Percentiles rank a stretch among this genome's conserved stretches.
phyloP scores from a whole-genome alignment of 2,329 filamentous ascomycete species.

The Pestalotiopsis sp. region DNA sequence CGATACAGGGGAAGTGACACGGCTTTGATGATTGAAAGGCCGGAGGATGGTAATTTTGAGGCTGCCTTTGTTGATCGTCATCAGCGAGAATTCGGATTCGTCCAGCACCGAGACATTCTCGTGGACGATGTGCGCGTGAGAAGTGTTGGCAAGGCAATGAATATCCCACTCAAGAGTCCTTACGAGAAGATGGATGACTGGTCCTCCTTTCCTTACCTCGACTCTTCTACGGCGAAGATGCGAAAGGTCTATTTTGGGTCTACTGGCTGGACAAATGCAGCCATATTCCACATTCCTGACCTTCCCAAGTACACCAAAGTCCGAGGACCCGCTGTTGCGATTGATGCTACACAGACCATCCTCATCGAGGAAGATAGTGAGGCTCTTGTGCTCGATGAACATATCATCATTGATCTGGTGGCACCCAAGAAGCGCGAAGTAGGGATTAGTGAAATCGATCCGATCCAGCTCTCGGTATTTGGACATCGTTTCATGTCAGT shows the following conservation, averaged over 20 bases:
- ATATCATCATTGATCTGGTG: slow-evolving; percentile 37
- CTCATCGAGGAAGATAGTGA: slow-evolving; percentile 55
- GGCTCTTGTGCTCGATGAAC: slow-evolving; percentile 32
- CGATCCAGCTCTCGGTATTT: slow-evolving; percentile 76
- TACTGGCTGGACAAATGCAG: slow-evolving; percentile 25
- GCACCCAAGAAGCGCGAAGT: slow-evolving; percentile 42
- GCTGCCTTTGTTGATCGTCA: slow-evolving; percentile 38
- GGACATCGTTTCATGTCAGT: slow-evolving; percentile 83
- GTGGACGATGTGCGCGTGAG: slow-evolving; percentile 40
- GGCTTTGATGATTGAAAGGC: slow-evolving; percentile 46
- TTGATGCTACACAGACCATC: slow-evolving; percentile 74
- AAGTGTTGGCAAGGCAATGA: slow-evolving; percentile 26
- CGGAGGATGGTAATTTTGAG: slow-evolving; percentile 35
- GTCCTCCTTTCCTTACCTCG: slow-evolving; percentile 18
- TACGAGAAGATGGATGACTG: neutral
- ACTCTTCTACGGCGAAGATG: slow-evolving; percentile 12
- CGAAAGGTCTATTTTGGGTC: slow-evolving; percentile 5
- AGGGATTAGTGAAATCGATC: slow-evolving; percentile 49
- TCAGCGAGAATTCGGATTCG: slow-evolving; percentile 42
- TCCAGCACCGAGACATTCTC: slow-evolving; percentile 35
- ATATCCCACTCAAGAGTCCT: neutral
- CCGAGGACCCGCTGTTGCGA: slow-evolving; percentile 52
- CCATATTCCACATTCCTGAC: slow-evolving; percentile 28
- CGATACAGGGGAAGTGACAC: slow-evolving; percentile 53
- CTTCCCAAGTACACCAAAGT: slow-evolving; percentile 24